Evolutionary conservation across 139 green algal genomes (phyloP).

Genomic region (Limnomonas spitsbergensis): DNA sequence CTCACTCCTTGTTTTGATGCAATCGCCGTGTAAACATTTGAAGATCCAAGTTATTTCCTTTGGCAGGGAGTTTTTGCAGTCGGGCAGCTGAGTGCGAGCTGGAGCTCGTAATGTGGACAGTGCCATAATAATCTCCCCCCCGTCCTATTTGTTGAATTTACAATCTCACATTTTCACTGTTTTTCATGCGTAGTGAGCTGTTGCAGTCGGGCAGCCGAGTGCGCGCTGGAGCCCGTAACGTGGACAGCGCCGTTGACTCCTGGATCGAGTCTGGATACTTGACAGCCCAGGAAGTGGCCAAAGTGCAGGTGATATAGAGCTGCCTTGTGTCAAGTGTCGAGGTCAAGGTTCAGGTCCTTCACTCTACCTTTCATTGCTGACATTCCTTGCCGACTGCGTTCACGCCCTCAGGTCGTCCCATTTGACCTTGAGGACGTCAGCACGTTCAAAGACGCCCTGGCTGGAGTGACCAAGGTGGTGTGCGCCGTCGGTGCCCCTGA

Average conservation of each 20-base stretch:
- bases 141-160: background rate
- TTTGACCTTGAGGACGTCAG: slow-evolving; percentile 64
- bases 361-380: no score
- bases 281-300: slow-evolving; percentile 43
- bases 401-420: slow-evolving; percentile 54
- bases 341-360: no score
- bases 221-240: slow-evolving; percentile 66
- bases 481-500: slow-evolving; percentile 76
- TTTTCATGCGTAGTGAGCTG: slow-evolving; percentile 46
- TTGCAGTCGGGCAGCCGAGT: slow-evolving; percentile 63
- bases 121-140: no score
- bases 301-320: no score
- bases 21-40: no score
- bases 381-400: no score
- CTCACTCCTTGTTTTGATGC: no score
- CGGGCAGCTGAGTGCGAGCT: no score
- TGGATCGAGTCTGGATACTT: slow-evolving; percentile 53
- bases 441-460: slow-evolving; percentile 62
- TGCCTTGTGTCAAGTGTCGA: no score
- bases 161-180: background rate
- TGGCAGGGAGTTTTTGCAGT: no score
- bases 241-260: slow-evolving; percentile 49
- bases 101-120: no score
- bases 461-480: slow-evolving; percentile 65
- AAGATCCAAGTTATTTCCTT: no score